Percentiles rank a stretch among this genome's conserved stretches.
Evolutionary conservation across 2,329 filamentous ascomycete genomes (phyloP).

Genomic region (Hypoxylon rubiginosum): DNA sequence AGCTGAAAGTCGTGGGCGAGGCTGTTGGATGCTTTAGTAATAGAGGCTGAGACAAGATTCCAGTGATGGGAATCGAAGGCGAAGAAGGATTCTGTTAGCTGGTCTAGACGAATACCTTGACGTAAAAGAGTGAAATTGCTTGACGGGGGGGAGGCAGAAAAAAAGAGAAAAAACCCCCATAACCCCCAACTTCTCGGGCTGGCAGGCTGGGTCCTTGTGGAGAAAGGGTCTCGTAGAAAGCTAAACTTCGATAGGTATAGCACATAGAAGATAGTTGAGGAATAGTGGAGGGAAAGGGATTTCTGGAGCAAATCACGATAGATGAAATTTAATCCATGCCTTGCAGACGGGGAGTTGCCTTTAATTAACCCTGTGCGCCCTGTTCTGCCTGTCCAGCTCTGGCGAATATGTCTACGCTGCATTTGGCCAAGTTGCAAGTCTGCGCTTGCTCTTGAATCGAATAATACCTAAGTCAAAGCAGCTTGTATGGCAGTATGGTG

Average conservation of each 20-base stretch:
- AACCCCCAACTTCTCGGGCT: constrained; percentile 41
- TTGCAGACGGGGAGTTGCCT: background rate
- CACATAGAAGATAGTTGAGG: constrained; percentile 60
- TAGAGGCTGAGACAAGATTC: constrained; percentile 13
- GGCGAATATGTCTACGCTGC: background rate
- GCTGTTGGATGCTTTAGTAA: constrained; percentile 13
- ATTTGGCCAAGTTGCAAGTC: background rate
- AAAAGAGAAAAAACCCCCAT: constrained; percentile 16
- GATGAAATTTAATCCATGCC: constrained; percentile 26
- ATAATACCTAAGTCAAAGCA: constrained; percentile 6
- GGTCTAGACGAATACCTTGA: background rate
- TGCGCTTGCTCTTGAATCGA: background rate
- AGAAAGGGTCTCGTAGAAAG: constrained; percentile 44
- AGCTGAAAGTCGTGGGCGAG: constrained; percentile 20
- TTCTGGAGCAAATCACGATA: constrained; percentile 39
- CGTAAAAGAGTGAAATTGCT: background rate
- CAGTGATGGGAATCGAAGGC: constrained; percentile 11
- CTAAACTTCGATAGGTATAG: constrained; percentile 52
- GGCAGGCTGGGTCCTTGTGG: constrained; percentile 44
- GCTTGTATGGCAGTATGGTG: constrained; percentile 24
- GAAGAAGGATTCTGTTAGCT: constrained; percentile 7
- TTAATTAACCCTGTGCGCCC: too few relatives aligned
- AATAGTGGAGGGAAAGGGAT: constrained; percentile 36
- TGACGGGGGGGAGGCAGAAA: constrained; percentile 10
- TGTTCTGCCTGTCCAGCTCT: background rate